Percentiles rank a stretch among this genome's conserved stretches.
These are phyloP conservation scores for Kwoniella mangroviensis DNA, from an alignment of 768 basidiomycete genomes.

Conservation along the genomic window DNA sequence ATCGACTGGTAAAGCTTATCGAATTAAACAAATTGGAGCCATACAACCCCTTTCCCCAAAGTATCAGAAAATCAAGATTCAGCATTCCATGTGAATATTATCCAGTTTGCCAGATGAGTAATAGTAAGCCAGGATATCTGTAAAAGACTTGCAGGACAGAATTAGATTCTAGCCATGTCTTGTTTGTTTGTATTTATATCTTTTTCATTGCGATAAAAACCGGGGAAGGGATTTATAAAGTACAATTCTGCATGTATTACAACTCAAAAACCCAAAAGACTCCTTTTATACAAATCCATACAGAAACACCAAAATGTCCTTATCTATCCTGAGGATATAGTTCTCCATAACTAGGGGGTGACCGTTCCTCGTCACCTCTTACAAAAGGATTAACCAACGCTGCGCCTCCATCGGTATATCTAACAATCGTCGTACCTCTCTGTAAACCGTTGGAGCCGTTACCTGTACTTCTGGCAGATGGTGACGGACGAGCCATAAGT, in stretches of 20 bases:
- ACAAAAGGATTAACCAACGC: not conserved
- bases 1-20: too few relatives aligned
- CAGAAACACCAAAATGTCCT: not conserved
- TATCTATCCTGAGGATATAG: conserved; percentile 21
- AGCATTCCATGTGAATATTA: too few relatives aligned
- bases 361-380: conserved; percentile 4
- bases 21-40: too few relatives aligned
- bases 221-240: not conserved
- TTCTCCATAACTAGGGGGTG: conserved; percentile 30
- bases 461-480: not conserved
- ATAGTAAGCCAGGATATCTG: too few relatives aligned
- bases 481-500: conserved; percentile 1
- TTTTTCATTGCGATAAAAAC: too few relatives aligned
- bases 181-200: too few relatives aligned
- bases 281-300: not conserved
- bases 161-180: too few relatives aligned
- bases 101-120: too few relatives aligned
- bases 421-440: conserved; percentile 26
- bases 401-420: conserved; percentile 25
- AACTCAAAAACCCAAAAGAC: not conserved
- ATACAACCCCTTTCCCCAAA: too few relatives aligned
- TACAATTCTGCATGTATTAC: not conserved
- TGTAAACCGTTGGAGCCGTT: not conserved
- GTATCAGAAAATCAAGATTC: too few relatives aligned
- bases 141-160: too few relatives aligned